Evolutionary conservation across 345 rosid genomes (phyloP).

Genomic region (Carallia brachiata): DNA sequence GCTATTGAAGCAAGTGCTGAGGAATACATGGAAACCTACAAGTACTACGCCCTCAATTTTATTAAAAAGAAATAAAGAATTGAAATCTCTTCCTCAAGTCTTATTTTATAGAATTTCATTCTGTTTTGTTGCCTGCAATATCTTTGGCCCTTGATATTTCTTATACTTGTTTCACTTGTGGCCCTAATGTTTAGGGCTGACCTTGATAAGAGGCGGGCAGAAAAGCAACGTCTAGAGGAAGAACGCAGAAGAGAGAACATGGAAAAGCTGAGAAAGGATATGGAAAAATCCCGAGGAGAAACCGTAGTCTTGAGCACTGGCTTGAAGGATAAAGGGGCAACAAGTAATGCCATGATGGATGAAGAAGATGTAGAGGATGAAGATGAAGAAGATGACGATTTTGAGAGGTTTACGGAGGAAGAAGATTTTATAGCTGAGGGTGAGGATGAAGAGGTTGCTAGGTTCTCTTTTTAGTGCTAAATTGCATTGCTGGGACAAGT

Average conservation of each 20-base stretch:
- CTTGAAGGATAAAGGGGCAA: constrained; percentile 41
- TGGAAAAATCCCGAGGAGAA: constrained; percentile 68
- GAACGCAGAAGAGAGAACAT: constrained; percentile 51
- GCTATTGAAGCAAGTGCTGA: constrained; percentile 67
- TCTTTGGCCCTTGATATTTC: not conserved
- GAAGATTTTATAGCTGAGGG: constrained; percentile 52
- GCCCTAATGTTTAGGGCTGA: constrained; percentile 48
- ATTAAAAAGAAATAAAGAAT: not conserved
- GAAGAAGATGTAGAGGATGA: constrained; percentile 44
- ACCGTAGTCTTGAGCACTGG: constrained; percentile 69
- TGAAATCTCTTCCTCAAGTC: not conserved
- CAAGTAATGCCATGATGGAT: constrained; percentile 35
- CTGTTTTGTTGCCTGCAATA: not conserved
- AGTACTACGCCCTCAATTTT: constrained; percentile 36
- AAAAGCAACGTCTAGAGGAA: constrained; percentile 67
- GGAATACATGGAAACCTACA: constrained; percentile 73
- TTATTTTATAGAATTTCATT: not conserved
- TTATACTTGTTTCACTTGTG: not conserved
- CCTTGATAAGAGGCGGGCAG: constrained; percentile 72
- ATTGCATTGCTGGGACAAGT: not conserved
- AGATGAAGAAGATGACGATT: constrained; percentile 32
- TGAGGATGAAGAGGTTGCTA: constrained; percentile 56
- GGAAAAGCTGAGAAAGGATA: constrained; percentile 65
- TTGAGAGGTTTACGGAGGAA: constrained; percentile 33
- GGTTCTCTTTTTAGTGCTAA: constrained; percentile 30